Base-by-base conservation (phyloP, 495 filamentous ascomycete genomes). In the Cercophora sp. region DNA sequence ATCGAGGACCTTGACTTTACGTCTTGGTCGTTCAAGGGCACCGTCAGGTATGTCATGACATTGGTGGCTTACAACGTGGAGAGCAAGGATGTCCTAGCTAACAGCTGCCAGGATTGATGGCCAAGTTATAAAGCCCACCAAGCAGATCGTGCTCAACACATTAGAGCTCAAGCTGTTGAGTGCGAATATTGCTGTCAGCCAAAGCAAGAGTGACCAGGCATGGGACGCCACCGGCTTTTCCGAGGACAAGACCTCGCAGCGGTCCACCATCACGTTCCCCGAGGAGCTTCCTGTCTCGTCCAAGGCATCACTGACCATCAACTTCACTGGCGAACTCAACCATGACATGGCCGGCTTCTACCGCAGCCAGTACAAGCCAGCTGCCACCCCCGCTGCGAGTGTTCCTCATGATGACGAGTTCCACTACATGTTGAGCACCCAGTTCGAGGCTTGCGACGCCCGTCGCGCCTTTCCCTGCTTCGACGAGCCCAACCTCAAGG, bases 281-380 rank as follows among this genome's bases (percentile, higher is more conserved):
- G 67, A 85, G 31, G 81, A 86, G 56, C 65, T 95, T 40, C 80
- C 84, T 0, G 73, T 78, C 6, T 71, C 79, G 15, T 60, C 76
- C 26, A 80, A 88, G 51, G 81, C 82, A 31, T 61, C 79, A 3
- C 70, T 96, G 27, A 74, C 76, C 15, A 82, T 97, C 65, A 77
- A 85, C 11, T 98, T 95, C 68, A 79, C 83, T 18, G 93, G 93
- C 29, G 84, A 76, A 26, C 86, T 97, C 71, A 98, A 96, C 75
- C 88, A 91, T 62, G 83, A 87, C 56, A 96, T 97, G 91, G 86
- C 88, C 32, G 93, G 93, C 19, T 97, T 98, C 75, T 96, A 96
- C 69, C 86, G 93, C 52, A 91, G 87, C 51, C 89, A 89, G 72
- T 98, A 96, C 67, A 96, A 89, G 75, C 87, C 93, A 8, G 73